Evolutionary conservation across 2,329 filamentous ascomycete species (phyloP).

Genomic region (Colletotrichum lentis): DNA sequence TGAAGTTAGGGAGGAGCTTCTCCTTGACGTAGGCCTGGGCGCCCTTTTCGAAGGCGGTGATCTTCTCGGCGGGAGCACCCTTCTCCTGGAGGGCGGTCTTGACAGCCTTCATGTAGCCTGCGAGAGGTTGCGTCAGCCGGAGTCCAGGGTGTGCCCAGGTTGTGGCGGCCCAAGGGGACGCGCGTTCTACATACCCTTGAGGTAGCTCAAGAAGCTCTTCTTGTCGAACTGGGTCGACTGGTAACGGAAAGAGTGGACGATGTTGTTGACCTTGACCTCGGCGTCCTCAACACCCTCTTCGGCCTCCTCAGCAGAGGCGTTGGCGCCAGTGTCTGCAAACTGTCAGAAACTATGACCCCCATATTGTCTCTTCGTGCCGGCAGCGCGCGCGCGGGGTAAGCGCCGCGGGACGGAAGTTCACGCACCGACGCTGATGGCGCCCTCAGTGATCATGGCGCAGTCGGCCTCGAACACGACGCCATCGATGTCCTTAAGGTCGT

Average conservation of each 20-base stretch:
- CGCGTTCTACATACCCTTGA: constrained; percentile 73
- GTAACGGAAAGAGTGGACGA: constrained; percentile 91
- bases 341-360: constrained; percentile 17
- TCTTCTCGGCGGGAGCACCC: constrained; percentile 67
- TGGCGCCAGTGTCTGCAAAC: constrained; percentile 82
- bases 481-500: constrained; percentile 81
- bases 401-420: constrained; percentile 41
- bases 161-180: neutral
- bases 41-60: constrained; percentile 82
- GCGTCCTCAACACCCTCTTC: constrained; percentile 78
- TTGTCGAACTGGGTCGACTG: constrained; percentile 83
- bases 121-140: neutral
- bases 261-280: constrained; percentile 83
- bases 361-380: neutral
- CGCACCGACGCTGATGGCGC: constrained; percentile 75
- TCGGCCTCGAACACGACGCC: constrained; percentile 88
- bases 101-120: constrained; percentile 91
- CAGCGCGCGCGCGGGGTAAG: constrained; percentile 18
- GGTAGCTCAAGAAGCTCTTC: constrained; percentile 82
- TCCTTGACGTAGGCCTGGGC: constrained; percentile 81
- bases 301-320: constrained; percentile 92
- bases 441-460: constrained; percentile 87
- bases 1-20: constrained; percentile 82
- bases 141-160: neutral
- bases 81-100: constrained; percentile 74